Percentiles rank a stretch among this genome's conserved stretches.
These are phyloP conservation scores for Funneliformis geosporum DNA, from an alignment of 192 early-diverging fungal genomes.

Conservation along the genomic window DNA sequence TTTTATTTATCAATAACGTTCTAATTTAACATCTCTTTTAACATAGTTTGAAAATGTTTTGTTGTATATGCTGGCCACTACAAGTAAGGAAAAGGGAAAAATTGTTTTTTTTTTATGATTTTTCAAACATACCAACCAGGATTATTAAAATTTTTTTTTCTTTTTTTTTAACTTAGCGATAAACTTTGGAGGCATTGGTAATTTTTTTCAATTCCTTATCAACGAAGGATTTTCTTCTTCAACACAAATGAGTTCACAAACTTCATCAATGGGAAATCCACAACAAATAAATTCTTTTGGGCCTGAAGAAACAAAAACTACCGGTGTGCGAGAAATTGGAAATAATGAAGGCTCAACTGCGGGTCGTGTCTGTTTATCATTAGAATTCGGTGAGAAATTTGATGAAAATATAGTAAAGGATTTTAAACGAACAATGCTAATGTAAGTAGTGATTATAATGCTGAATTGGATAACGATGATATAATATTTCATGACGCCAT, in stretches of 20 bases:
- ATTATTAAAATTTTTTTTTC: no score
- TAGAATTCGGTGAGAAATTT: no score
- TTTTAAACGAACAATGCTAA: no score
- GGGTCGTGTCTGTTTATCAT: no score
- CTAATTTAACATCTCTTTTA: neutral
- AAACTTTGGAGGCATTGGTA: conserved; percentile 10
- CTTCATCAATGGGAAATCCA: neutral
- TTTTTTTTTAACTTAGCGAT: conserved; percentile 4
- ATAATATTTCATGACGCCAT: no score
- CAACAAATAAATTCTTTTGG: neutral
- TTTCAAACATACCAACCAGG: no score
- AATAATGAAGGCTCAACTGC: no score
- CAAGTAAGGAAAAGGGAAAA: neutral
- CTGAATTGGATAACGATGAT: no score
- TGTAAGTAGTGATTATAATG: no score
- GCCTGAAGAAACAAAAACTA: no score
- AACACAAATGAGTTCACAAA: neutral
- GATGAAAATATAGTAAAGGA: no score
- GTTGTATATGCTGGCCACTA: neutral
- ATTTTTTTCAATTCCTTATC: neutral
- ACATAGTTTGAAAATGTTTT: neutral
- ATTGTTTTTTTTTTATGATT: neutral
- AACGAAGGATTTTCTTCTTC: neutral
- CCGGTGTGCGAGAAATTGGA: neutral
- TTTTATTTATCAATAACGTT: neutral